These are phyloP conservation scores for Phyllosticta citriasiana DNA, from an alignment of 2,329 filamentous ascomycete species.

Conservation along the genomic window DNA sequence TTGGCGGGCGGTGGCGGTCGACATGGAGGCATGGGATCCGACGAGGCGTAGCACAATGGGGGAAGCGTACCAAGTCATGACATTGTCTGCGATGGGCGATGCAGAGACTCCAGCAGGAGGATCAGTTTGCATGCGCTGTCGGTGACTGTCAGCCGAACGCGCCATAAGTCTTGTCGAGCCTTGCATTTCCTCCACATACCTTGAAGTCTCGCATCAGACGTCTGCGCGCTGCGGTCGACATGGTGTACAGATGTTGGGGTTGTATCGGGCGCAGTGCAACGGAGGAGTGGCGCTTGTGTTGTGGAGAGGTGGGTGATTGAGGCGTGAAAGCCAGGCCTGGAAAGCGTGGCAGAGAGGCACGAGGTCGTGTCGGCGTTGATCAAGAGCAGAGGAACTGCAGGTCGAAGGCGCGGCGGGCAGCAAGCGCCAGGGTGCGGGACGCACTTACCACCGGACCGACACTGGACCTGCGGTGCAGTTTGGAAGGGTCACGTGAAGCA, in stretches of 20 bases:
- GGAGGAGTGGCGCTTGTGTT: neutral
- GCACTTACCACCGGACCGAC: neutral
- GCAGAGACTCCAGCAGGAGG: constrained; percentile 94
- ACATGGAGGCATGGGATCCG: neutral
- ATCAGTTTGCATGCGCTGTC: constrained; percentile 85
- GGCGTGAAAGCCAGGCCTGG: neutral
- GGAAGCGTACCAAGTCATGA: constrained; percentile 76
- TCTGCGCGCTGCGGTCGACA: constrained; percentile 91
- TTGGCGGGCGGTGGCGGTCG: constrained; percentile 1
- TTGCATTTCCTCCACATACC: constrained; percentile 40
- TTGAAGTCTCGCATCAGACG: constrained; percentile 99
- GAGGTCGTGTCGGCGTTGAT: neutral
- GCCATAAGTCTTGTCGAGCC: neutral
- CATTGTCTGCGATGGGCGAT: constrained; percentile 89
- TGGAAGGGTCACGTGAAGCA: neutral
- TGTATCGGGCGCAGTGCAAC: neutral
- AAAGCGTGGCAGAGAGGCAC: neutral
- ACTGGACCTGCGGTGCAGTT: neutral
- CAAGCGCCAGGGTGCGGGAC: neutral
- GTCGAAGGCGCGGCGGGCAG: neutral
- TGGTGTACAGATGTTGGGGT: constrained; percentile 27
- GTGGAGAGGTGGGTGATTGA: neutral
- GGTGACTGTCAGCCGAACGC: constrained; percentile 7
- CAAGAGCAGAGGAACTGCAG: neutral
- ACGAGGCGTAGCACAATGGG: constrained; percentile 7